Percentiles rank a stretch among this genome's conserved stretches.
Evolutionary conservation across 257 asterid species (phyloP).

Genomic region (Striga asiatica): DNA sequence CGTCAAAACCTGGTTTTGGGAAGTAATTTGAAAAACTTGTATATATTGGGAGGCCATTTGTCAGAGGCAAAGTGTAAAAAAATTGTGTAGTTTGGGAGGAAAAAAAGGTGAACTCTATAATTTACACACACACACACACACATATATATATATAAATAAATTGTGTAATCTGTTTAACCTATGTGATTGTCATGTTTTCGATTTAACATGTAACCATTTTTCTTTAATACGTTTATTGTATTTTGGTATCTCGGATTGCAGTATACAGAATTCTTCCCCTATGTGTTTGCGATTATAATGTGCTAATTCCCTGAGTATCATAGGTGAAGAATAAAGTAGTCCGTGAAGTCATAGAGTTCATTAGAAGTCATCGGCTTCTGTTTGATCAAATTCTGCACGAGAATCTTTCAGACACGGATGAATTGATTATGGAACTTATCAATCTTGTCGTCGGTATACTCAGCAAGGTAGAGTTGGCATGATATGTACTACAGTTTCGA

Average conservation of each 20-base stretch:
- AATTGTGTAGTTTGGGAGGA: no score
- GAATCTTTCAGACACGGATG: conserved; percentile 69
- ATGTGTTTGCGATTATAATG: not conserved
- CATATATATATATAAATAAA: no score
- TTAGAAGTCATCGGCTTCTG: conserved; percentile 64
- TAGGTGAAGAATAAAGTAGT: conserved; percentile 92
- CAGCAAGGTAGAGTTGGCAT: conserved; percentile 52
- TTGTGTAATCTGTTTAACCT: no score
- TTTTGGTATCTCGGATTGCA: not conserved
- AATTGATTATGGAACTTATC: conserved; percentile 59
- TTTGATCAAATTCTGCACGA: conserved; percentile 84
- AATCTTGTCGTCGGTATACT: conserved; percentile 75
- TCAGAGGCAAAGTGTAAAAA: no score
- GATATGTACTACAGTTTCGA: conserved; percentile 5
- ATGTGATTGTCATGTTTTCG: no score
- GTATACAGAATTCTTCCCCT: not conserved
- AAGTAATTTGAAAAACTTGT: no score
- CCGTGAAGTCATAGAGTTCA: conserved; percentile 72
- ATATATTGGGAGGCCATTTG: no score
- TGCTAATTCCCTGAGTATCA: conserved; percentile 13
- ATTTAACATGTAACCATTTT: no score
- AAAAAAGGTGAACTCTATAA: no score
- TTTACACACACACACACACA: no score
- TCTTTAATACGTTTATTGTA: not conserved
- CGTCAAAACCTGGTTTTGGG: no score